These are phyloP conservation scores for Aspergillus taichungensis DNA, from an alignment of 495 filamentous ascomycete species.

Conservation along the genomic window DNA sequence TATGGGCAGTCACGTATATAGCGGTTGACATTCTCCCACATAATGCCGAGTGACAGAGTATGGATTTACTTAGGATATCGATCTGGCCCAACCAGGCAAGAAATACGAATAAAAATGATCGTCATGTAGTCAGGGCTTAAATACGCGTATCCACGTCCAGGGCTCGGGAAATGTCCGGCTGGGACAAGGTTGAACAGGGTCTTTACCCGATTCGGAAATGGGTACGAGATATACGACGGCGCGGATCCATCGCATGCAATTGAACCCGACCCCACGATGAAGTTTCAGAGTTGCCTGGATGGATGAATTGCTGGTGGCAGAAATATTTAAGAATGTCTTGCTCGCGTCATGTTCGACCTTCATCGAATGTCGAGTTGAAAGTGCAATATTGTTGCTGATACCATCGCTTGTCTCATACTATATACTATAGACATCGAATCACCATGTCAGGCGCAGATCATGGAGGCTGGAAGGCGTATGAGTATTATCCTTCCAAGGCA, in stretches of 20 bases:
- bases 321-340: too few species aligned
- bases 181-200: neutral
- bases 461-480: conserved; percentile 24
- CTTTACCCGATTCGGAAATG: conserved; percentile 6
- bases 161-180: neutral
- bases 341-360: too few species aligned
- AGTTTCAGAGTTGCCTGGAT: too few species aligned
- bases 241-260: neutral
- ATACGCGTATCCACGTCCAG: too few species aligned
- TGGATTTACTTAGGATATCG: neutral
- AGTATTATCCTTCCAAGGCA: conserved; percentile 41
- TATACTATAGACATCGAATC: too few species aligned
- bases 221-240: conserved; percentile 12
- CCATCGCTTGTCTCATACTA: too few species aligned
- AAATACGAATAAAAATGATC: neutral
- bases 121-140: too few species aligned
- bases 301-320: too few species aligned
- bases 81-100: neutral
- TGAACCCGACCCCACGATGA: neutral
- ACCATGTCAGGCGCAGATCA: conserved; percentile 5
- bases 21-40: neutral
- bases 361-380: too few species aligned
- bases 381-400: too few species aligned
- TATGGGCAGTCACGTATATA: neutral
- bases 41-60: too few species aligned